Evolutionary conservation across 768 basidiomycete species (phyloP).

Genomic region (Agaricus blazei): DNA sequence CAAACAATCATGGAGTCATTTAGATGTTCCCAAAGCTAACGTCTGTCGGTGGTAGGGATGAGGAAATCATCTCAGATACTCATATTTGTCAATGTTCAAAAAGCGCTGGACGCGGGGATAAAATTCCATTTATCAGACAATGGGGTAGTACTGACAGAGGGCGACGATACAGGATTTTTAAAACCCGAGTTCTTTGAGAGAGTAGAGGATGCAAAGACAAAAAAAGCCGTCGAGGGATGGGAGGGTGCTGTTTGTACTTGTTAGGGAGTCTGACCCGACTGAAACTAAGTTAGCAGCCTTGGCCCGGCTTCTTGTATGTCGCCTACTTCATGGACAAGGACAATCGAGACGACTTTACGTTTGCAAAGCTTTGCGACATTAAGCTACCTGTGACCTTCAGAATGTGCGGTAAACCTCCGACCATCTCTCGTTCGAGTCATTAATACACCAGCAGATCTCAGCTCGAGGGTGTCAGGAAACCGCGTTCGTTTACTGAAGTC

Average conservation of each 20-base stretch:
- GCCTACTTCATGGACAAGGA: slow-evolving; percentile 42
- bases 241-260: slow-evolving; percentile 14
- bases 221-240: slow-evolving; percentile 30
- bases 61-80: slow-evolving; percentile 71
- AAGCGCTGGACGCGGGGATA: slow-evolving; percentile 63
- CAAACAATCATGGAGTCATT: neutral
- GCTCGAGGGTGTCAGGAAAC: slow-evolving; percentile 77
- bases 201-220: slow-evolving; percentile 48
- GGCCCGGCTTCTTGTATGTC: neutral
- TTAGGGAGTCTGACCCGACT: too few species aligned
- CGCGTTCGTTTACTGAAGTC: slow-evolving; percentile 70
- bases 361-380: slow-evolving; percentile 85
- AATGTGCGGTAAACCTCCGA: slow-evolving; percentile 45
- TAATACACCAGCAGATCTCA: slow-evolving; percentile 51
- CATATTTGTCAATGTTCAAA: slow-evolving; percentile 75
- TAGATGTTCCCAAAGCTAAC: too few species aligned
- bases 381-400: slow-evolving; percentile 84
- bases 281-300: too few species aligned
- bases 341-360: slow-evolving; percentile 84
- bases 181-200: slow-evolving; percentile 59
- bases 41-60: slow-evolving; percentile 53
- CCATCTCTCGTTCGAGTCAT: neutral
- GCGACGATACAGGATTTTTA: slow-evolving; percentile 61
- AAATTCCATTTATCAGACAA: slow-evolving; percentile 79
- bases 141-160: slow-evolving; percentile 87